Evolutionary conservation across 352 stramenopile genomes (phyloP), one percentile per base, ranked within the genome.

Genomic region (Lagenidium giganteum): DNA sequence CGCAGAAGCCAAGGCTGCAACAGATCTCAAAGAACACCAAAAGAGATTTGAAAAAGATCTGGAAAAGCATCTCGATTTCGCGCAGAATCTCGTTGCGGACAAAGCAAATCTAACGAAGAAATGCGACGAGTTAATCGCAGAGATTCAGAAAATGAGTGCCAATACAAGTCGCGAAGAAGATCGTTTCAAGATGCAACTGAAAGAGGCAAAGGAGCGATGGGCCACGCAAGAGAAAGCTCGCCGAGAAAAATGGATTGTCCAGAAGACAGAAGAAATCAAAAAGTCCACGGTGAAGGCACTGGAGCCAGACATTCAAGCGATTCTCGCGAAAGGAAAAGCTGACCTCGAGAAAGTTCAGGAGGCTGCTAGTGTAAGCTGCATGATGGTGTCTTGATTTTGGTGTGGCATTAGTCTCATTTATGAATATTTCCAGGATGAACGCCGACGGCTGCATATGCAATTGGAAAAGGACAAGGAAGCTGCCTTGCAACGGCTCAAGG

Each of bases 211-310:
- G 44, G 65, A 89, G 23, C 55, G 69, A n/a, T 92, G 79, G 79
- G 26, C 55, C 22, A 54, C 66, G 3, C 71, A 87, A 40, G 79
- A 92, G 37, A 88, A 87, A 34, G 52, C 65, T 17, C 66, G 71
- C 12, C 71, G 79, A 30, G 76, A 89, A 24, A 71, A 92, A 36
- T 92, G 76, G 79, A 82, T 91, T 47, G 53, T 66, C 13, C 86
- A 87, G 45, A 91, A 92, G 55, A 92, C 76, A 1, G 79, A 87
- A 31, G 79, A 92, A 51, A 88, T 89, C 51, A 92, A 92, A 55
- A 92, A 89, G 41, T 81, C 69, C 24, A 89, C 79, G 0, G 67
- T 92, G 16, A 74, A 81, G 34, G 76, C 79, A 5, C 46, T 92
- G 14, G 79, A 92, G 41, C 76, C 79, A 0, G 76, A 92, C 39